Base-by-base conservation (phyloP, 164 flowering plant species). In the Hamamelis virginiana region DNA sequence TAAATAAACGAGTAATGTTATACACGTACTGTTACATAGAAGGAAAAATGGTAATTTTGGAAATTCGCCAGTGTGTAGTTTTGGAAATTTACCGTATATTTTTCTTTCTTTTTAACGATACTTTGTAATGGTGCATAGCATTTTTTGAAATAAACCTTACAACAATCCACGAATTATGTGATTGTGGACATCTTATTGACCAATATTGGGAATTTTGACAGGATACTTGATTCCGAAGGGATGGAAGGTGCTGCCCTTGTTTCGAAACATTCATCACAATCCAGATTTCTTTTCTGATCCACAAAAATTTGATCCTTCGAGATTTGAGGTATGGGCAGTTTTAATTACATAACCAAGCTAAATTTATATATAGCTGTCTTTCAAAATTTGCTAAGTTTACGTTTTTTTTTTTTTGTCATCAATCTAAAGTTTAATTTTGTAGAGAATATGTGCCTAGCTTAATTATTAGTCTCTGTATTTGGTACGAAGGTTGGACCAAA, bases 181-280 rank as follows among this genome's bases (percentile, higher is more conserved):
- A 62, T 43, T 28, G 41, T 50, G 18, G n/a, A 61, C 45, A 50
- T 11, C 14, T 38, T 14, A 19, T 14, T 53, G 6, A 9, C 38
- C 55, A 41, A 52, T 55, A 14, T 15, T 52, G 73, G 58, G 62
- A 50, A 60, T 58, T 58, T 18, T 71, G 38, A 69, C 84, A 94
- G 98, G 98, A 16, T 94, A 86, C 70, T 73, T 89, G 16, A 94
- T 94, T 66, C 98, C 96, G 22, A 91, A 91, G 77, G 98, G 98
- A 9, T 94, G 97, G 98, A 94, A 94, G 75, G 97, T 88, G 61
- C 53, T 94, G 92, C 98, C 98, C 19, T 66, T 92, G 53, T 92
- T 94, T 80, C 89, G 98, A 69, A 94, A 85, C 80, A 85, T 92
- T 78, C 98, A 94, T 69, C 95, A 94, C 75, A 86, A 82, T 74